Percentiles rank a stretch among this genome's conserved stretches.
These are phyloP conservation scores for Ustilago hordei DNA, from an alignment of 1,284 basidiomycete genomes.

Conservation along the genomic window DNA sequence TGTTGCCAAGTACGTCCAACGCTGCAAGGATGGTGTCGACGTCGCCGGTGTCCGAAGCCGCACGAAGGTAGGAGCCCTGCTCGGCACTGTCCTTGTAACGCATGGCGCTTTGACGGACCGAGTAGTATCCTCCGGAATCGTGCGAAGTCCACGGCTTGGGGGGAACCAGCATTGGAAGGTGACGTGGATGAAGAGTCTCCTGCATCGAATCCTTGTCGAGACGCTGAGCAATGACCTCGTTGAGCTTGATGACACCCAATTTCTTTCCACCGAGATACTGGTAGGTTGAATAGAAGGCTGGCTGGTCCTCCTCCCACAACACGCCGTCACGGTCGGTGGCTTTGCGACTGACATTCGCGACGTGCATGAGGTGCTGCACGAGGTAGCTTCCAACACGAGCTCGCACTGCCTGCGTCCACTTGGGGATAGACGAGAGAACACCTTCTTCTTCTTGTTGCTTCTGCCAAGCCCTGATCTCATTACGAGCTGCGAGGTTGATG, in stretches of 20 bases:
- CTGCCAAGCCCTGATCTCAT: conserved; percentile 58
- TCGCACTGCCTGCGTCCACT: conserved; percentile 79
- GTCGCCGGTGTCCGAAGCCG: conserved; percentile 80
- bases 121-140: conserved; percentile 85
- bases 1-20: conserved; percentile 88
- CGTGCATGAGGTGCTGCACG: conserved; percentile 84
- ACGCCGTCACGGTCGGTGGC: conserved; percentile 63
- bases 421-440: conserved; percentile 75
- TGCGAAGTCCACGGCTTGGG: conserved; percentile 87
- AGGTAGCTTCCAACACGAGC: conserved; percentile 86
- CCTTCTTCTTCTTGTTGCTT: conserved; percentile 75
- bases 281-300: conserved; percentile 91
- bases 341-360: conserved; percentile 80
- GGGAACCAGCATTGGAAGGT: conserved; percentile 93
- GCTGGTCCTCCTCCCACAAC: conserved; percentile 78
- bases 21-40: conserved; percentile 89
- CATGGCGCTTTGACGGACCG: conserved; percentile 74
- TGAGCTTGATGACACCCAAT: conserved; percentile 89
- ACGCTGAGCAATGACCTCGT: conserved; percentile 82
- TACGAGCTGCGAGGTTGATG: conserved; percentile 56
- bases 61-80: conserved; percentile 82
- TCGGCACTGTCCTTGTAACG: conserved; percentile 92
- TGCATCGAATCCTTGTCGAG: conserved; percentile 82
- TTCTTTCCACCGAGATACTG: conserved; percentile 93
- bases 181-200: conserved; percentile 88